Percentiles rank a stretch among this genome's conserved stretches.
phyloP scores from a whole-genome alignment of 2,329 filamentous ascomycete genomes.

The Xylariomycetidae sp. region DNA sequence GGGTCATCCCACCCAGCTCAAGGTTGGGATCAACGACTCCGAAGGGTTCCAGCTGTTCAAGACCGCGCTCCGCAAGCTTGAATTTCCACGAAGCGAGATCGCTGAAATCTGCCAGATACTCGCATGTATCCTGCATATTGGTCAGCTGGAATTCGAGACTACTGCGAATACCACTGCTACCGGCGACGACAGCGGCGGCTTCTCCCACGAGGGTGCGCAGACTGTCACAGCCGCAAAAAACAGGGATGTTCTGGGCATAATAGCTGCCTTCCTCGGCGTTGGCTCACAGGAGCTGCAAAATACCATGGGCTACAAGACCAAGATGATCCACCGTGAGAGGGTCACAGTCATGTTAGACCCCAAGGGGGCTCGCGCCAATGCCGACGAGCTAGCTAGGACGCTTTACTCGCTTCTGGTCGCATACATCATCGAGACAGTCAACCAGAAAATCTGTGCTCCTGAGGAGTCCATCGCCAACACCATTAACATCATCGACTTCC shows the following conservation, averaged over 20 bases:
- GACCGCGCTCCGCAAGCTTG: constrained; percentile 85
- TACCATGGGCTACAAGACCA: constrained; percentile 91
- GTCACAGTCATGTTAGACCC: constrained; percentile 99
- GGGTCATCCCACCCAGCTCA: constrained; percentile 92
- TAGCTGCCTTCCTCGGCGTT: constrained; percentile 93
- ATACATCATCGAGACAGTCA: constrained; percentile 88
- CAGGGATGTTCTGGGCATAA: constrained; percentile 76
- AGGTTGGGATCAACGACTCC: constrained; percentile 91
- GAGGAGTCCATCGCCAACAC: constrained; percentile 92
- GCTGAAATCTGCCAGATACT: constrained; percentile 95
- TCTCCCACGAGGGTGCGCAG: constrained; percentile 89
- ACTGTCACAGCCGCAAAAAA: constrained; percentile 85
- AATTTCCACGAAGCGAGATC: constrained; percentile 89
- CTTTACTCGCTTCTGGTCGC: constrained; percentile 91
- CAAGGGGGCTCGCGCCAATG: constrained; percentile 80
- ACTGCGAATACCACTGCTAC: constrained; percentile 71
- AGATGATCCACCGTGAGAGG: constrained; percentile 90
- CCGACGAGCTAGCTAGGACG: constrained; percentile 88
- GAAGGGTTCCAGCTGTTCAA: constrained; percentile 98
- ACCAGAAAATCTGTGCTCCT: constrained; percentile 78
- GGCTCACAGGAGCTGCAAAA: constrained; percentile 74
- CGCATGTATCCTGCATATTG: constrained; percentile 92
- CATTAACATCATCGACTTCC: constrained; percentile 91
- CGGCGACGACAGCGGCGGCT: constrained; percentile 90
- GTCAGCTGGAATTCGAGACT: constrained; percentile 88